Conservation (phyloP, 148 eudicot species). For the Chenopodium suecicum region DNA sequence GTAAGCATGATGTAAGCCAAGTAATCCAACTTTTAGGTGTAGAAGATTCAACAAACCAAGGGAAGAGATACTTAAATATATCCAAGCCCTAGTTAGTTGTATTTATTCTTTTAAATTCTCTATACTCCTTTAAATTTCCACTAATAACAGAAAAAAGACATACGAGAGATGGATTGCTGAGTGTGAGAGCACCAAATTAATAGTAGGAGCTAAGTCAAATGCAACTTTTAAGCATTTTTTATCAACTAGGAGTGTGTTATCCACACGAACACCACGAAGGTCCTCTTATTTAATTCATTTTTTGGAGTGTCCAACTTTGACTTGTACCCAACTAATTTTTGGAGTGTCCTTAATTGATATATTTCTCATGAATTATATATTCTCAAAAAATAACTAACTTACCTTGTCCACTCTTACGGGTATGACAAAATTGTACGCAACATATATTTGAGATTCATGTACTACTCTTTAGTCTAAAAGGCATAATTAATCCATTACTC, state of each 20-base stretch:
- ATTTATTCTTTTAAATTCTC: no score
- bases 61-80: not conserved
- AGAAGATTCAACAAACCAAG: not conserved
- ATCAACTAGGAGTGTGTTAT: constrained; percentile 37
- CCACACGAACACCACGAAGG: constrained; percentile 45
- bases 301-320: not conserved
- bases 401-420: not conserved
- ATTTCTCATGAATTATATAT: not conserved
- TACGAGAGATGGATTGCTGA: constrained; percentile 24
- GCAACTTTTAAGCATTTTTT: not conserved
- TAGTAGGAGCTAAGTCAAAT: constrained; percentile 4
- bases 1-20: not conserved
- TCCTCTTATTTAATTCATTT: constrained; percentile 3
- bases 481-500: not conserved
- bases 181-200: constrained; percentile 27
- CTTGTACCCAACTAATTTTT: not conserved
- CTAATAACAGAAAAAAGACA: not conserved
- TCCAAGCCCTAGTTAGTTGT: not conserved
- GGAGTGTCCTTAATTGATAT: not conserved
- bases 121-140: not conserved
- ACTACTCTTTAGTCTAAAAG: no score
- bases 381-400: not conserved
- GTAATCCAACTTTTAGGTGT: not conserved
- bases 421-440: not conserved
- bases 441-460: not conserved